Percentiles rank a stretch among this genome's conserved stretches.
Evolutionary conservation across 108 stramenopile species (phyloP).

Genomic region (Discostella pseudostelligera): DNA sequence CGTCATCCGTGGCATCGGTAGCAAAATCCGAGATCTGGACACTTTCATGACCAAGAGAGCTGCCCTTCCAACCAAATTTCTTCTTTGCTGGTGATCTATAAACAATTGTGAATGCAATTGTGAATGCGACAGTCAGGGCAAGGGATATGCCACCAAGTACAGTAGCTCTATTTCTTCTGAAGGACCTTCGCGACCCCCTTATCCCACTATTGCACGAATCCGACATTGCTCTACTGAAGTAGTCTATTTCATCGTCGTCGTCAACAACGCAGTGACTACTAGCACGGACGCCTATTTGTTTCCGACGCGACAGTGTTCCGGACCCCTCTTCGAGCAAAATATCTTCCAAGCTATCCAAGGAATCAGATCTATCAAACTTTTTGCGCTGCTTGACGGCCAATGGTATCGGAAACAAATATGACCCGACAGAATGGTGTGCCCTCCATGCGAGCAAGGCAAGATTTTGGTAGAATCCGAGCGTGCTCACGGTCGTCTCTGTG

Average conservation of each 20-base stretch:
- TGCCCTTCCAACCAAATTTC: not conserved
- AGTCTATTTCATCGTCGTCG: slow-evolving; percentile 38
- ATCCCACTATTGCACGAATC: slow-evolving; percentile 17
- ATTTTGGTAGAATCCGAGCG: slow-evolving; percentile 8
- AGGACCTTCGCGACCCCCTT: not conserved
- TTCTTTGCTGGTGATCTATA: slow-evolving; percentile 7
- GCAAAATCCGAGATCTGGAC: slow-evolving; percentile 11
- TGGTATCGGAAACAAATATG: slow-evolving; percentile 35
- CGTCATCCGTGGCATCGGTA: slow-evolving; percentile 4
- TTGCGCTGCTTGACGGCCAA: slow-evolving; percentile 23
- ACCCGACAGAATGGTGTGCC: slow-evolving; percentile 25
- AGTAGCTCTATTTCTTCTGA: slow-evolving; percentile 1
- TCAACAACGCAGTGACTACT: slow-evolving; percentile 1
- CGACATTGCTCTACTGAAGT: slow-evolving; percentile 40
- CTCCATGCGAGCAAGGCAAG: slow-evolving; percentile 19
- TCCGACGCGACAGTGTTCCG: slow-evolving; percentile 5
- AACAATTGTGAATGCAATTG: slow-evolving; percentile 20
- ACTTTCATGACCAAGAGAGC: not conserved
- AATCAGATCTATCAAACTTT: slow-evolving; percentile 41
- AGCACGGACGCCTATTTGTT: not conserved
- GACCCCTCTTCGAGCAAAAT: slow-evolving; percentile 37
- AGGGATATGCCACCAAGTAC: slow-evolving; percentile 3
- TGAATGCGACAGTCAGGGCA: slow-evolving; percentile 9
- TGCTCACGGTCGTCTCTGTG: slow-evolving; percentile 18
- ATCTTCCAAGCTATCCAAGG: slow-evolving; percentile 29